Percentiles rank a stretch among this genome's conserved stretches.
Conservation (phyloP, 2,329 filamentous ascomycete genomes). For the Fonsecaea nubica region DNA sequence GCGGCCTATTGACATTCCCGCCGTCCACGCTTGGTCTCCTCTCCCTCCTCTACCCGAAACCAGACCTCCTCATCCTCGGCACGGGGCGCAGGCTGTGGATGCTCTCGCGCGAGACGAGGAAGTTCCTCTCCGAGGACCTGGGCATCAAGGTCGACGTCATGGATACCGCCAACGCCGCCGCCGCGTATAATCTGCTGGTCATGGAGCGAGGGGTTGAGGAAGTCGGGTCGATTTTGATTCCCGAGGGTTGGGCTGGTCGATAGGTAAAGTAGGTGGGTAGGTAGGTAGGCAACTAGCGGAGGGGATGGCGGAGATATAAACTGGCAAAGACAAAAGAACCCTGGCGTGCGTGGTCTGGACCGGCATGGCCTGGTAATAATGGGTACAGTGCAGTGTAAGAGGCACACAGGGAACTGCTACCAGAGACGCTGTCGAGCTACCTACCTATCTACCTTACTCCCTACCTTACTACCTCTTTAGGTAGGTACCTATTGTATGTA, state of each 20-base stretch:
- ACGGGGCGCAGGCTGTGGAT: constrained; percentile 78
- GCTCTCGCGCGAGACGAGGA: constrained; percentile 75
- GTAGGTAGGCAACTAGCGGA: too few species aligned
- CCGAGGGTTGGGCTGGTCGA: constrained; percentile 27
- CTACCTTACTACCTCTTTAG: too few species aligned
- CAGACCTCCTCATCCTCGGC: constrained; percentile 89
- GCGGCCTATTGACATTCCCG: constrained; percentile 31
- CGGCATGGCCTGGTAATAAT: too few species aligned
- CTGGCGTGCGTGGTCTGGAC: too few species aligned
- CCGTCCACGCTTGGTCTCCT: constrained; percentile 31
- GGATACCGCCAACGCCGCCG: constrained; percentile 91
- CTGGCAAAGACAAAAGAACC: not conserved
- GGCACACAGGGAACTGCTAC: too few species aligned
- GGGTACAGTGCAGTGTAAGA: too few species aligned
- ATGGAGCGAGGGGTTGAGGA: constrained; percentile 78
- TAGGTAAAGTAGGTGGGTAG: constrained; percentile 12
- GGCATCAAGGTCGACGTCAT: constrained; percentile 87
- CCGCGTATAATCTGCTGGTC: constrained; percentile 93
- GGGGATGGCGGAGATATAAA: too few species aligned
- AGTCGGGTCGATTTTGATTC: constrained; percentile 59
- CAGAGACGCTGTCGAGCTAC: too few species aligned
- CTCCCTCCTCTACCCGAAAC: constrained; percentile 38
- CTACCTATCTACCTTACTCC: too few species aligned
- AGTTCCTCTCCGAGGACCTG: constrained; percentile 68
- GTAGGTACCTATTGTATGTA: too few species aligned